Conservation (phyloP, 495 filamentous ascomycete species). For the Gamarada debralockiae region DNA sequence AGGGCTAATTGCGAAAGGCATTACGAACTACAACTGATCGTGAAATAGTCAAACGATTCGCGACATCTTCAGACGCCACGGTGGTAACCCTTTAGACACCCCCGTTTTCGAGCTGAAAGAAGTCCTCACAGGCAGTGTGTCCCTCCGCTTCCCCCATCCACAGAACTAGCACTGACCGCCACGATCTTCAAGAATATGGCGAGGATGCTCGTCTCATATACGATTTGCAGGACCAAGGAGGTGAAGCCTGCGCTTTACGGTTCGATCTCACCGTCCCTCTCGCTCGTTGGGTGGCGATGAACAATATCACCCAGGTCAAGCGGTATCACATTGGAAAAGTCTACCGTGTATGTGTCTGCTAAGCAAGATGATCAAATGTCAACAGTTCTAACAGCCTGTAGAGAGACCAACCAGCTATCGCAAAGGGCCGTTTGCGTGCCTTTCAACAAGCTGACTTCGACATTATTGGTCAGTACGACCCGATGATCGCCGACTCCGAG, state of each 20-base stretch:
- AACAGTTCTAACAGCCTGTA: too few relatives aligned
- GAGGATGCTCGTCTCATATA: constrained; percentile 88
- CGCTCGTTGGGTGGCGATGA: constrained; percentile 82
- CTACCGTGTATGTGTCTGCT: constrained; percentile 42
- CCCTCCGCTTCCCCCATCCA: too few relatives aligned
- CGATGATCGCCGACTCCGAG: constrained; percentile 91
- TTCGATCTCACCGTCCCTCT: constrained; percentile 89
- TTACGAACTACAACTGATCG: constrained; percentile 62
- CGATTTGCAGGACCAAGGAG: constrained; percentile 78
- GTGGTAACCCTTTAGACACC: constrained; percentile 77
- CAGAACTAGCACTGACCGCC: too few relatives aligned
- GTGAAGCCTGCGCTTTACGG: constrained; percentile 75
- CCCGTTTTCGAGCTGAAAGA: constrained; percentile 73
- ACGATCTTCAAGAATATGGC: constrained; percentile 63
- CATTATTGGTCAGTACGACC: constrained; percentile 80
- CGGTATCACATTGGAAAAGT: constrained; percentile 87
- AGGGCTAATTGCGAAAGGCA: constrained; percentile 20
- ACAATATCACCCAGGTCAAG: constrained; percentile 70
- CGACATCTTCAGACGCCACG: constrained; percentile 82
- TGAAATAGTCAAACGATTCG: constrained; percentile 71
- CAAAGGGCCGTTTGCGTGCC: constrained; percentile 85
- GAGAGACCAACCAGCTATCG: constrained; percentile 71
- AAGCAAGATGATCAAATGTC: too few relatives aligned
- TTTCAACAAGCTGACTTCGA: constrained; percentile 98
- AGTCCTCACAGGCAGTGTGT: constrained; percentile 54